Evolutionary conservation across 192 early-diverging fungal genomes (phyloP).

Genomic region (Backusella circina): DNA sequence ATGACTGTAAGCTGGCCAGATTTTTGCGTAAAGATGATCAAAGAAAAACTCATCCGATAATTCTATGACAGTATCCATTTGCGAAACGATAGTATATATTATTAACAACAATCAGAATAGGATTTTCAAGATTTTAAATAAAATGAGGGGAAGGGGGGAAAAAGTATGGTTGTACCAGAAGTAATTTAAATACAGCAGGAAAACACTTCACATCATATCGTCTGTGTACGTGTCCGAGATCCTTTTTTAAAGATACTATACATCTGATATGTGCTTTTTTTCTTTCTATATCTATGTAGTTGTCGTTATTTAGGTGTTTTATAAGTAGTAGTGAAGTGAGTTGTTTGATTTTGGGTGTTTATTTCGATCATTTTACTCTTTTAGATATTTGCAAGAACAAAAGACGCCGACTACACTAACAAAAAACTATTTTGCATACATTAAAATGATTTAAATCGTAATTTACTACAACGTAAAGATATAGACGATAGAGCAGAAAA

Average conservation of each 20-base stretch:
- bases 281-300: background rate
- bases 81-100: background rate
- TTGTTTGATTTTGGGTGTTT: background rate
- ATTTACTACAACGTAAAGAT: background rate
- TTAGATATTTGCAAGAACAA: background rate
- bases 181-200: constrained; percentile 1
- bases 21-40: constrained; percentile 54
- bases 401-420: background rate
- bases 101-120: background rate
- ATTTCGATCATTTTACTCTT: background rate
- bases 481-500: background rate
- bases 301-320: background rate
- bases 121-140: background rate
- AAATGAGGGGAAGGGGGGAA: background rate
- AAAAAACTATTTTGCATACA: background rate
- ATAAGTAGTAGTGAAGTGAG: background rate
- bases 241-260: background rate
- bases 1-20: constrained; percentile 17
- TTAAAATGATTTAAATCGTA: background rate
- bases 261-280: background rate
- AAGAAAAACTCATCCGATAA: constrained; percentile 60
- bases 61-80: constrained; percentile 66
- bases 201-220: background rate
- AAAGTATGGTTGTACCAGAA: background rate
- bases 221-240: background rate